A percentile compares a stretch with the other conserved stretches of the same genome.
Evolutionary conservation across 495 filamentous ascomycete species (phyloP).

Genomic region (Xylaria scruposa): DNA sequence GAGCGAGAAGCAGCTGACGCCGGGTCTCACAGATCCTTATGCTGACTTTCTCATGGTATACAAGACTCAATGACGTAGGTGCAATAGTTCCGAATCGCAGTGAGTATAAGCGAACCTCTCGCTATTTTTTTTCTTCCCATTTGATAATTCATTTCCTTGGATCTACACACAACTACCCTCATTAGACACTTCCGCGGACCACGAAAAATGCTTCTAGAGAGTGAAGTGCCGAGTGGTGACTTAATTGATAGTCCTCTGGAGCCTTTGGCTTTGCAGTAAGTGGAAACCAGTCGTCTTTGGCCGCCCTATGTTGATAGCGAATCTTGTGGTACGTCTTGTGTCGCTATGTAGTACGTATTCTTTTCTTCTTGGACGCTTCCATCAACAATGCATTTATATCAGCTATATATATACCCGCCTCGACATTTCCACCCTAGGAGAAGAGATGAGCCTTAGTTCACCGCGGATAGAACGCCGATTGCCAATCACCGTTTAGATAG

Average conservation of each 20-base stretch:
- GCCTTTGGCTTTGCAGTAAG: slow-evolving; percentile 33
- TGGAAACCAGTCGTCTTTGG: slow-evolving; percentile 7
- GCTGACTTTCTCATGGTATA: not conserved
- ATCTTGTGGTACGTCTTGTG: slow-evolving; percentile 30
- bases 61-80: not conserved
- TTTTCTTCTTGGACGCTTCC: not conserved
- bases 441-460: not conserved
- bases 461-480: not conserved
- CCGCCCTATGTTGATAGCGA: slow-evolving; percentile 2
- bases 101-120: slow-evolving; percentile 7
- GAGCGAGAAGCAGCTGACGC: too few species aligned
- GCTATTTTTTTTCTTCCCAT: not conserved
- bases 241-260: slow-evolving; percentile 28
- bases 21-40: too few species aligned
- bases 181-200: too few species aligned
- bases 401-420: slow-evolving; percentile 28
- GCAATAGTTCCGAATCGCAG: slow-evolving; percentile 25
- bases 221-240: not conserved
- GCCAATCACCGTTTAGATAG: not conserved
- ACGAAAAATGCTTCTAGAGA: not conserved
- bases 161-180: not conserved
- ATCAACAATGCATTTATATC: not conserved
- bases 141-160: not conserved
- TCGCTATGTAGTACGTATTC: slow-evolving; percentile 31
- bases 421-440: slow-evolving; percentile 33